Evolutionary conservation across 2,329 filamentous ascomycete species (phyloP).

Genomic region (Diaporthe citri): DNA sequence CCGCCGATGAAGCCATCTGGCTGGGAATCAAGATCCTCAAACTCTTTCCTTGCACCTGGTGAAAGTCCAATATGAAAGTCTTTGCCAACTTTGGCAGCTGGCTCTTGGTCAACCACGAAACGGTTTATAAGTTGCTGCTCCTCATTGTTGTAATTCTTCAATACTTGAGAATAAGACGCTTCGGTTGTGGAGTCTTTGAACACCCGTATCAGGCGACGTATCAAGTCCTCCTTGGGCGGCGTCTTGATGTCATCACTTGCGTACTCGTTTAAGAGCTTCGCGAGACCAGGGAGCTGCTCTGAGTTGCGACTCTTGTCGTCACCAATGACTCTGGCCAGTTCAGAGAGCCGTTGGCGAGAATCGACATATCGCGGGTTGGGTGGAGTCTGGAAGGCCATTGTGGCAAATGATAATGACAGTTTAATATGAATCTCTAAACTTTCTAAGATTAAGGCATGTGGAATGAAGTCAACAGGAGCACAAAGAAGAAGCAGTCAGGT

Average conservation of each 20-base stretch:
- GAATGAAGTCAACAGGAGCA: background rate
- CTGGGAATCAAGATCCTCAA: background rate
- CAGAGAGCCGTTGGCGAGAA: background rate
- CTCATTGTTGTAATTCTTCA: background rate
- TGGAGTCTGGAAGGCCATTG: background rate
- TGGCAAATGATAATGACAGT: background rate
- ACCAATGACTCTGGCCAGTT: background rate
- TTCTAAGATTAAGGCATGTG: background rate
- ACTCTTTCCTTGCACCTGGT: background rate
- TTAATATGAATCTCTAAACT: fast-evolving
- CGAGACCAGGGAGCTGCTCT: background rate
- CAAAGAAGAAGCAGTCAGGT: no score
- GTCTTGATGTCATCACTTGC: background rate
- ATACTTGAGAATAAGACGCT: background rate
- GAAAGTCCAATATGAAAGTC: background rate
- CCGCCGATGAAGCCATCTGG: background rate
- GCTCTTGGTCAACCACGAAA: background rate
- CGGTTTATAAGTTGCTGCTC: background rate
- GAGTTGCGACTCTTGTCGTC: background rate
- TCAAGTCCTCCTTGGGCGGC: background rate
- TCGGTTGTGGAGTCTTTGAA: constrained; percentile 9
- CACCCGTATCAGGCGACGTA: background rate
- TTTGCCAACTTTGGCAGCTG: background rate
- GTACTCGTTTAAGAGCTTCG: background rate
- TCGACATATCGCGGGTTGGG: background rate